Evolutionary conservation across 805 yeast genomes (phyloP).

Genomic region (Cyberlindnera xylosilytica): DNA sequence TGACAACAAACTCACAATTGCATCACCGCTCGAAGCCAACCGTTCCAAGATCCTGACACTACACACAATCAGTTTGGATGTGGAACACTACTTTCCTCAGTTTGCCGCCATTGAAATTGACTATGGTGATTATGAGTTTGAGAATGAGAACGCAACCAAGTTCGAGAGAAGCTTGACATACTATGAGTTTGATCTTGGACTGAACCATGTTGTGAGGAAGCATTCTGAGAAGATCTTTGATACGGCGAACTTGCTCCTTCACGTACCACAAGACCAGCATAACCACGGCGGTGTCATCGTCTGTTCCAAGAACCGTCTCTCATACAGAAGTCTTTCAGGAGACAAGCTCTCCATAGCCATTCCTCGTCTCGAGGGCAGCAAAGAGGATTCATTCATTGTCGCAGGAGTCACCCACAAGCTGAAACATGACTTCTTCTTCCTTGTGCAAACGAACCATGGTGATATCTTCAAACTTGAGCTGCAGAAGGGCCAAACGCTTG

Average conservation of each 20-base stretch:
- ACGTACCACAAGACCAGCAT: conserved; percentile 69
- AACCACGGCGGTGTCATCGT: conserved; percentile 71
- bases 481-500: conserved; percentile 41
- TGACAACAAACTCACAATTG: conserved; percentile 44
- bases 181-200: conserved; percentile 83
- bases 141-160: conserved; percentile 18
- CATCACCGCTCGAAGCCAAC: conserved; percentile 74
- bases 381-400: conserved; percentile 38
- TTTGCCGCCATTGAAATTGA: conserved; percentile 79
- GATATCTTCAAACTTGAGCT: conserved; percentile 70
- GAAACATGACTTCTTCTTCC: conserved; percentile 57
- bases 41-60: conserved; percentile 51
- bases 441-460: conserved; percentile 70
- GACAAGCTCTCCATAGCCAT: conserved; percentile 44
- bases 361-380: conserved; percentile 43
- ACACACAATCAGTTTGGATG: conserved; percentile 59
- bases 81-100: conserved; percentile 76
- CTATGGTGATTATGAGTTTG: conserved; percentile 35
- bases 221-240: conserved; percentile 38
- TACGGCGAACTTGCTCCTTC: conserved; percentile 51
- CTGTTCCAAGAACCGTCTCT: conserved; percentile 53
- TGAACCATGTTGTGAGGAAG: conserved; percentile 67
- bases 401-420: conserved; percentile 63
- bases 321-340: conserved; percentile 45
- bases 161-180: conserved; percentile 45